Base-by-base conservation (phyloP, 1,284 basidiomycete genomes). In the Mycosarcoma maydis region DNA sequence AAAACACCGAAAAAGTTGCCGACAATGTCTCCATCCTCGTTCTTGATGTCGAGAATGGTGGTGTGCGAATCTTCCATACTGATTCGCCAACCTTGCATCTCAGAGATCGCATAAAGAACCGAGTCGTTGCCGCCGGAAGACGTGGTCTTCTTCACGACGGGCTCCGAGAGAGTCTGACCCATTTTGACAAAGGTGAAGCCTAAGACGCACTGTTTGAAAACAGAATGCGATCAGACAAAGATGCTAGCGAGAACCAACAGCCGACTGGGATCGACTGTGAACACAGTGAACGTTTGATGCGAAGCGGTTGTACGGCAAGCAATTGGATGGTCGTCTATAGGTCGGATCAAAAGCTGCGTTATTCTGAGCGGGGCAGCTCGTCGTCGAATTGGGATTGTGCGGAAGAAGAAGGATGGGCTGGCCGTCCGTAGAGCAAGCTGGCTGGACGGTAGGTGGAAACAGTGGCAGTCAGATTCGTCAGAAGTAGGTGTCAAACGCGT, bases 61-160 rank as follows among this genome's bases (percentile, higher is more conserved):
- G 92, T 87, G 83, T 98, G 96, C 3, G 95, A 89, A 81, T 99
- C 96, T 84, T 99, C 96, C 96, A 99, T 98, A 76, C 90, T 90
- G 84, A 98, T 91, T 84, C 96, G 87, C 96, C 96, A 99, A 75
- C 96, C 96, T 84, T 99, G 96, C 96, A 98, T 98, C 85, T 98
- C 94, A 38, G 91, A 90, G 44, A 97, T 86, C 10, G 88, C 91
- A 83, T 90, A 98, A 64, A 88, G 83, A 82, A 90, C 90, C 64
- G 89, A 88, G 69, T 87, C 88, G 87, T 95, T 89, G 76, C 86
- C 86, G 55, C 92, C 94, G 30, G 86, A 84, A 70, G 90, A 88
- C 27, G 92, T 90, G 82, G 87, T 87, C 87, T 80, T 99, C 73
- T 89, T 88, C 58, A 90, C 92, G 41, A 90, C 91, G 90, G 83